Base-by-base conservation (phyloP, 139 green algal genomes). In the Chlorella ohadii region DNA sequence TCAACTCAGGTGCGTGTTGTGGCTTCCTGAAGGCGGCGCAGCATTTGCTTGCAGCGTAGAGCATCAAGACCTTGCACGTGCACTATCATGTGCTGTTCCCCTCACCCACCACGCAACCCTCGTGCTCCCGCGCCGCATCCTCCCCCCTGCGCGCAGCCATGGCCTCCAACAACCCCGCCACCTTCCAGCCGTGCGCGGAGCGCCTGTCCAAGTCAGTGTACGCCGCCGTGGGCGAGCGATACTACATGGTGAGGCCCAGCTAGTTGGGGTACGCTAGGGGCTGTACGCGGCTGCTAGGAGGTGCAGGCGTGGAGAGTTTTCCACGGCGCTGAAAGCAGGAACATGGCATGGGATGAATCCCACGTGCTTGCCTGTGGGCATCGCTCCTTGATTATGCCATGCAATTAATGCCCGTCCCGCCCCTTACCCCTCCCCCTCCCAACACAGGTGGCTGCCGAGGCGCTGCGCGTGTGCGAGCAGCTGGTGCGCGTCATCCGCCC, bases 181-280 rank as follows among this genome's bases (percentile, higher is more conserved):
- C 64, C 63, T 74, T 85, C 61, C 85, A 93, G 74, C 76, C 72
- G 12, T 85, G 93, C 39, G 72, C 96, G 22, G 77, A 89, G 39
- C 33, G 67, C 34, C 88, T 99, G n/a, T 64, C 90, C 3, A 27
- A 73, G 19, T 78, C 86, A 2, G 83, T 99, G 23, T 87, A 92
- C 15, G 70, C 80, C 2, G 84, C 86, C 22, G 91, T 90, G 6
- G 82, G 38, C 0, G 95, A 99, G 65, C 87, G 93, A 4, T 99
- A 99, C 89, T 99, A 98, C 93, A 98, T 97, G 87, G 93, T 68
- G 63, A 31, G n/a, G 44, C 44, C 44, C 44, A 16, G 44, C 44
- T n/a, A n/a, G n/a, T n/a, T n/a, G n/a, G n/a, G n/a, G n/a, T n/a
- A n/a, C n/a, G n/a, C n/a, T n/a, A n/a, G n/a, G n/a, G n/a, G n/a